Conservation (phyloP, 2,329 filamentous ascomycete species). For the Fusarium sp. region DNA sequence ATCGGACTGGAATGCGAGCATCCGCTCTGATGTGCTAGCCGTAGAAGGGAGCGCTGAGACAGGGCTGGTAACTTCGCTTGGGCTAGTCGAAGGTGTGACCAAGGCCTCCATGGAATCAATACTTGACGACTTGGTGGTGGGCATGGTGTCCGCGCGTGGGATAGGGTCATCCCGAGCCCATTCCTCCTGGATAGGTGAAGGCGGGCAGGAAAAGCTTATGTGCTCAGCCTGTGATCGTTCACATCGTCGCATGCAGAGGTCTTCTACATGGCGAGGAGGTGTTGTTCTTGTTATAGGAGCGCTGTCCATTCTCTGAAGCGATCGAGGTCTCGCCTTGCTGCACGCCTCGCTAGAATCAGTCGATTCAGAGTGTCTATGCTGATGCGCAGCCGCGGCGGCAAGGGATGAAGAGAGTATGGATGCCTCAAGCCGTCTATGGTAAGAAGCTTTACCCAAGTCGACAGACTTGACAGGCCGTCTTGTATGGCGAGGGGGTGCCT, state of each 20-base stretch:
- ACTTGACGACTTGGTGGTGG: slow-evolving; percentile 65
- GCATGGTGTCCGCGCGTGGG: slow-evolving; percentile 58
- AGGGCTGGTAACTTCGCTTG: slow-evolving; percentile 66
- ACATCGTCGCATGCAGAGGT: slow-evolving; percentile 20
- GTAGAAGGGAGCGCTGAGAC: slow-evolving; percentile 57
- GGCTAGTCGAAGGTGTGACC: slow-evolving; percentile 67
- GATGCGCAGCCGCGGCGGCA: slow-evolving; percentile 55
- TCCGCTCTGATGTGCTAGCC: slow-evolving; percentile 61
- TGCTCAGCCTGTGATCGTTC: slow-evolving; percentile 36
- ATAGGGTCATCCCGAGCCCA: slow-evolving; percentile 50
- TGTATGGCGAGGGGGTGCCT: slow-evolving; percentile 58
- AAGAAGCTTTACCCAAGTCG: slow-evolving; percentile 53
- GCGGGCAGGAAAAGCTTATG: slow-evolving; percentile 57
- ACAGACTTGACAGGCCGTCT: slow-evolving; percentile 63
- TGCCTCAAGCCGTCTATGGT: slow-evolving; percentile 51
- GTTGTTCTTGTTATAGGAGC: slow-evolving; percentile 36
- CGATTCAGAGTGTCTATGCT: slow-evolving; percentile 60
- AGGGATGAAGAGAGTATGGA: slow-evolving; percentile 58
- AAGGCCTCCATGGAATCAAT: slow-evolving; percentile 64
- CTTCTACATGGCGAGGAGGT: slow-evolving; percentile 33
- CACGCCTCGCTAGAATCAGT: slow-evolving; percentile 54
- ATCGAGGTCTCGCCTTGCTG: slow-evolving; percentile 61
- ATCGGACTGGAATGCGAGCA: slow-evolving; percentile 70
- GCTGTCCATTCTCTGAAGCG: slow-evolving; percentile 60
- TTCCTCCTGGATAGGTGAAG: slow-evolving; percentile 61